phyloP scores from a whole-genome alignment of 169 alveolate genomes.

The Plasmodium chabaudi region DNA sequence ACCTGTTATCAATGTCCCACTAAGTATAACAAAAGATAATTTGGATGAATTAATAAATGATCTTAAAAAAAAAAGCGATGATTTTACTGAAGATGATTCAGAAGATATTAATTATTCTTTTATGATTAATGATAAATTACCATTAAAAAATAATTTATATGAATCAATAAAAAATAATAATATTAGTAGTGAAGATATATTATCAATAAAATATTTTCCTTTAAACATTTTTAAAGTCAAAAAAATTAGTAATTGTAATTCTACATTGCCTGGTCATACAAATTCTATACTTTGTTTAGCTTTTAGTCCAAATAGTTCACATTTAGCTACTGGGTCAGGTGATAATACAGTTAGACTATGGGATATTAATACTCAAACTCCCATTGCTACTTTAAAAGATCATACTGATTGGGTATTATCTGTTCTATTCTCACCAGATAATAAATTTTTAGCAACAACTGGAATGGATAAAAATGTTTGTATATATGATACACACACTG shows the following conservation, averaged over 20 bases:
- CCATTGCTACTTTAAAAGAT: constrained; percentile 91
- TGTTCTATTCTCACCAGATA: constrained; percentile 96
- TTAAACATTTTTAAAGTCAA: constrained; percentile 89
- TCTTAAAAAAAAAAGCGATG: constrained; percentile 76
- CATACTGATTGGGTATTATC: constrained; percentile 95
- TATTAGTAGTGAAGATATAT: constrained; percentile 85
- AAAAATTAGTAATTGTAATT: constrained; percentile 92
- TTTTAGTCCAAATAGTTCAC: constrained; percentile 93
- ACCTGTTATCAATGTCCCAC: constrained; percentile 69
- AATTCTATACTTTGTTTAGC: constrained; percentile 91
- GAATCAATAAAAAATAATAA: constrained; percentile 78
- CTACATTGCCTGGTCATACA: constrained; percentile 93
- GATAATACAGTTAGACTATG: constrained; percentile 95
- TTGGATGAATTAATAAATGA: constrained; percentile 81
- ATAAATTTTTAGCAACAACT: constrained; percentile 92
- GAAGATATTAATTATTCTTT: constrained; percentile 81
- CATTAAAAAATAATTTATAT: constrained; percentile 80
- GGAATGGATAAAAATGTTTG: constrained; percentile 92
- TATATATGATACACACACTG: constrained; percentile 88
- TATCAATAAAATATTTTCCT: constrained; percentile 87
- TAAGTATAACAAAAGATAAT: constrained; percentile 81
- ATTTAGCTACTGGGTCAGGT: constrained; percentile 95
- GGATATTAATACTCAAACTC: constrained; percentile 96
- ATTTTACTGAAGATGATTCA: constrained; percentile 69
- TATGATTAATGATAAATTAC: constrained; percentile 82